Percentiles rank a stretch among this genome's conserved stretches.
Conservation (phyloP, 2,329 filamentous ascomycete species). For the Penicillium frequentans region DNA sequence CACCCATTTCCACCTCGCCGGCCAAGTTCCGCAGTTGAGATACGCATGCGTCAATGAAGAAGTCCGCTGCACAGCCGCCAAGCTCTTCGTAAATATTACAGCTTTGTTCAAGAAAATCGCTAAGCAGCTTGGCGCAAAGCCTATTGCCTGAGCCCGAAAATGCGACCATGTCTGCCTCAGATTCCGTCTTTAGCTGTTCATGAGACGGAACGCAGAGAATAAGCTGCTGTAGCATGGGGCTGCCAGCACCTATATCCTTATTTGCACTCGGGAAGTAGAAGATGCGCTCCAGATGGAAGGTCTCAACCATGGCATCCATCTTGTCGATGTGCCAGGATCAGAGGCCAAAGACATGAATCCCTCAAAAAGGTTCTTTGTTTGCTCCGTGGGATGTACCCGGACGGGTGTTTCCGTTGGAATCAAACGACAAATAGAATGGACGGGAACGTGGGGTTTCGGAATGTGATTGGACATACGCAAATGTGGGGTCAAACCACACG, state of each 20-base stretch:
- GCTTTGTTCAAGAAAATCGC: conserved; percentile 53
- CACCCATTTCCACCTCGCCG: conserved; percentile 35
- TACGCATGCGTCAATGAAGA: conserved; percentile 59
- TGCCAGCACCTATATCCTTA: background rate
- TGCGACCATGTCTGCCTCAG: conserved; percentile 28
- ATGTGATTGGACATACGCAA: background rate
- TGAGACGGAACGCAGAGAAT: conserved; percentile 43
- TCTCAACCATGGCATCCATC: conserved; percentile 6
- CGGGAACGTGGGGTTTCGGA: background rate
- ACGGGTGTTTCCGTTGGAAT: background rate
- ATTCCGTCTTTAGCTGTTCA: conserved; percentile 44
- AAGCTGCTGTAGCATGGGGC: conserved; percentile 47
- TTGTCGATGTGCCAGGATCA: background rate
- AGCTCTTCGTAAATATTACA: conserved; percentile 57
- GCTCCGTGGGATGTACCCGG: background rate
- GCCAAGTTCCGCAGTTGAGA: conserved; percentile 29
- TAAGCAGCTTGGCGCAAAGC: conserved; percentile 55
- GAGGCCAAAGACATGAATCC: background rate
- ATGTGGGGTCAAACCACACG: background rate
- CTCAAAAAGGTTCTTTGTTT: background rate
- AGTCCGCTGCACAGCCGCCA: conserved; percentile 68
- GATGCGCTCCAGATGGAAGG: conserved; percentile 47
- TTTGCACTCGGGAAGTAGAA: conserved; percentile 12
- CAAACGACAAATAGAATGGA: background rate
- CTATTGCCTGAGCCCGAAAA: conserved; percentile 34